phyloP scores from a whole-genome alignment of 108 stramenopile species.

The Schizochytrium sp. region DNA sequence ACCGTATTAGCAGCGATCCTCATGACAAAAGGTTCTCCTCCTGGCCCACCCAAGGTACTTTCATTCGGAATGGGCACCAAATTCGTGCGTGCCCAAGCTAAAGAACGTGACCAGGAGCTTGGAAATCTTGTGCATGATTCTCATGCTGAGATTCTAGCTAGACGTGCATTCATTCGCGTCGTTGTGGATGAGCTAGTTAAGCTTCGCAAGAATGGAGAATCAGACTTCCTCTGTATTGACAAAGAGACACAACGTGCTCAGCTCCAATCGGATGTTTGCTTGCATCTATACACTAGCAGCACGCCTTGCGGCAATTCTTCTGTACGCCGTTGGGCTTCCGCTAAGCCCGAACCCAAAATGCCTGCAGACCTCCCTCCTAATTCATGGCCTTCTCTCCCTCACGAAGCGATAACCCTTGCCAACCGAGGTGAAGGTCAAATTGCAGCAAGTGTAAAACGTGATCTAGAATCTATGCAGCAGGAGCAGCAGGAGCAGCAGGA shows the following conservation, averaged over 20 bases:
- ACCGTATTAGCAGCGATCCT: constrained; percentile 37
- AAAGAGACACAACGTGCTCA: not conserved
- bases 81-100: not conserved
- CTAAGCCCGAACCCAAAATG: not conserved
- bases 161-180: constrained; percentile 22
- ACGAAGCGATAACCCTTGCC: not conserved
- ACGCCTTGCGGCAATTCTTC: constrained; percentile 61
- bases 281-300: constrained; percentile 59
- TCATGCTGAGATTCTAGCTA: constrained; percentile 61
- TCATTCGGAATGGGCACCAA: constrained; percentile 61
- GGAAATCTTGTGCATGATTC: constrained; percentile 5
- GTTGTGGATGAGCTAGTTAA: not conserved
- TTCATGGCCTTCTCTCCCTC: not conserved
- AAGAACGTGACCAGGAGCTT: not conserved
- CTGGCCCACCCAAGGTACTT: not conserved
- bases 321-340: constrained; percentile 38
- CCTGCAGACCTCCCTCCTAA: not conserved
- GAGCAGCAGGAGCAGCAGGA: not conserved
- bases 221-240: not conserved
- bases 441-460: constrained; percentile 30
- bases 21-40: not conserved
- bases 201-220: not conserved
- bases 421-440: constrained; percentile 23
- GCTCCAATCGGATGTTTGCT: not conserved
- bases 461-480: not conserved